These are phyloP conservation scores for Tricharina praecox DNA, from an alignment of 495 filamentous ascomycete genomes.

Conservation along the genomic window DNA sequence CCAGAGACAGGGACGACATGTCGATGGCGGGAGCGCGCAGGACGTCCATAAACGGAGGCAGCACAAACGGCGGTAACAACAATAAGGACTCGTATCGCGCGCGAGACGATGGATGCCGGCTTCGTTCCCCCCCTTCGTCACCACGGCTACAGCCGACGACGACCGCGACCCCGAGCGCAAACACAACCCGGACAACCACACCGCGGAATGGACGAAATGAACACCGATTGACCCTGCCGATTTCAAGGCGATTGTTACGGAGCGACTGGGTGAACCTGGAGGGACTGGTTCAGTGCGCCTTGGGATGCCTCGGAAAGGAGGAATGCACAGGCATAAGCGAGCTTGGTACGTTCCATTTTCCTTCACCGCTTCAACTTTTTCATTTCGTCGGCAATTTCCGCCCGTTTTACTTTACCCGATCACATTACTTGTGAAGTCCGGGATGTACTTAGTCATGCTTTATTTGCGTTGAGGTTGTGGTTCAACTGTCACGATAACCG, in stretches of 20 bases:
- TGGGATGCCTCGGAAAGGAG: conserved; percentile 16
- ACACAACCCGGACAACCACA: neutral
- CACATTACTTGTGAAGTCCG: conserved; percentile 3
- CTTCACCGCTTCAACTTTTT: conserved; percentile 11
- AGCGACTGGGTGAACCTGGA: conserved; percentile 22
- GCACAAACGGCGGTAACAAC: neutral
- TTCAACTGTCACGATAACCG: conserved; percentile 6
- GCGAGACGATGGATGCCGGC: neutral
- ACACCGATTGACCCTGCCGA: conserved; percentile 2
- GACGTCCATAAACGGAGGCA: too few species aligned
- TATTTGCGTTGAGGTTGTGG: conserved; percentile 1
- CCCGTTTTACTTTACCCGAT: neutral
- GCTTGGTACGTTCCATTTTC: conserved; percentile 16
- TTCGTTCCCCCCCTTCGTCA: conserved; percentile 2
- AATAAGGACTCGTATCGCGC: neutral
- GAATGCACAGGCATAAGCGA: conserved; percentile 23
- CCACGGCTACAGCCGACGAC: neutral
- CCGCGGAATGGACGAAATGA: conserved; percentile 2
- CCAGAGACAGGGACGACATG: conserved; percentile 3
- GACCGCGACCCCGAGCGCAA: neutral
- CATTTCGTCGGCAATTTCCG: conserved; percentile 3
- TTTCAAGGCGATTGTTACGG: conserved; percentile 13
- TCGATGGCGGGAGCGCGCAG: conserved; percentile 5
- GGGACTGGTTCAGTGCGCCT: conserved; percentile 16
- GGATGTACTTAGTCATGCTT: conserved; percentile 3